phyloP scores from a whole-genome alignment of 2,329 filamentous ascomycete genomes.

The Sclerotiophoma versabilis region DNA sequence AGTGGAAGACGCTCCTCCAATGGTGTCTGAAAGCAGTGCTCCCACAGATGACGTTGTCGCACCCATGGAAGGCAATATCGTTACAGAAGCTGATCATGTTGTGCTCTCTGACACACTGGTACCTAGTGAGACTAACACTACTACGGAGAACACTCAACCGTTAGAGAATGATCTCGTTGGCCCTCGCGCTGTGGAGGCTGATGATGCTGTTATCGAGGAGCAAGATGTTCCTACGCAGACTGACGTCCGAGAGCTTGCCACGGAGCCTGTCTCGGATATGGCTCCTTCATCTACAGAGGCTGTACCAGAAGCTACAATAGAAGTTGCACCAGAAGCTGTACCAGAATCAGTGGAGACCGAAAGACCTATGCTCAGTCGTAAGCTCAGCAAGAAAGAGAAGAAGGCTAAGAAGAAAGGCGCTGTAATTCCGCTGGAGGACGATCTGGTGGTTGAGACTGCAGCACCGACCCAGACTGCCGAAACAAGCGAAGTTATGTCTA shows the following conservation, averaged over 20 bases:
- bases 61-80: neutral
- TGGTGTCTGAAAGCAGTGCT: neutral
- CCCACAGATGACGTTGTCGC: neutral
- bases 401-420: constrained; percentile 35
- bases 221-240: neutral
- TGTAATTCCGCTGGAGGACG: constrained; percentile 11
- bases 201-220: neutral
- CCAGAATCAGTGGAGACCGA: constrained; percentile 16
- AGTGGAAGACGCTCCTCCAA: neutral
- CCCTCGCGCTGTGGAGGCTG: neutral
- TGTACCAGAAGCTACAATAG: no score
- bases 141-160: neutral
- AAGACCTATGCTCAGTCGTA: constrained; percentile 30
- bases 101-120: neutral
- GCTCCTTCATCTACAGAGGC: neutral
- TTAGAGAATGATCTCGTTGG: neutral
- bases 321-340: no score
- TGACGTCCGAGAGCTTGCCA: neutral
- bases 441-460: neutral
- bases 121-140: neutral
- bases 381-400: constrained; percentile 47
- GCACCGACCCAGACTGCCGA: neutral
- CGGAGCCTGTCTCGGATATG: neutral
- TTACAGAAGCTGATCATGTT: neutral
- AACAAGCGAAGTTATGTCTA: neutral